Evolutionary conservation across 1,284 basidiomycete species (phyloP).

Genomic region (Mycena citricolor): DNA sequence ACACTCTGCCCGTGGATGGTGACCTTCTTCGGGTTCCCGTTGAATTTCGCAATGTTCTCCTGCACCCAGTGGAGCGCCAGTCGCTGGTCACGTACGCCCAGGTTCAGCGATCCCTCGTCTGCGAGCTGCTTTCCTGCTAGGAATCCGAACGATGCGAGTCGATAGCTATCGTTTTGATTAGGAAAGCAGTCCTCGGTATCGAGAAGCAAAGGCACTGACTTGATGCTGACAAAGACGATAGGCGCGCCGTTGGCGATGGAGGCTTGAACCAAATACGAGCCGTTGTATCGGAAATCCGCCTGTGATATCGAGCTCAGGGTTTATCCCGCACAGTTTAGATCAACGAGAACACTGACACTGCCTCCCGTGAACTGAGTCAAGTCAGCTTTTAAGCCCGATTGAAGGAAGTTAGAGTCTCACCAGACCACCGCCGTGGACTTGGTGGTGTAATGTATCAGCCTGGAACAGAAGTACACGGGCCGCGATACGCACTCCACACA

Average conservation of each 20-base stretch:
- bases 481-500: constrained; percentile 17
- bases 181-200: too few species aligned
- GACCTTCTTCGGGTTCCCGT: constrained; percentile 16
- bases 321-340: not conserved
- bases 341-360: constrained; percentile 10
- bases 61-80: constrained; percentile 22
- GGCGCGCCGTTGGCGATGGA: constrained; percentile 16
- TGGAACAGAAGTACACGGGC: not conserved
- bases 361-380: constrained; percentile 20
- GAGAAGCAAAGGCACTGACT: too few species aligned
- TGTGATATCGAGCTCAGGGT: not conserved
- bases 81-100: constrained; percentile 21
- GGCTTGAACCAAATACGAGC: constrained; percentile 19
- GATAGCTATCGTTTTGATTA: too few species aligned
- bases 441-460: not conserved
- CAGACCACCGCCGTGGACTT: constrained; percentile 20
- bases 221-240: constrained; percentile 19
- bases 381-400: too few species aligned
- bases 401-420: too few species aligned
- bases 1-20: constrained; percentile 22
- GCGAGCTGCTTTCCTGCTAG: constrained; percentile 16
- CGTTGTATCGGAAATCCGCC: constrained; percentile 21
- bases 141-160: constrained; percentile 22
- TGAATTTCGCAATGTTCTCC: constrained; percentile 20
- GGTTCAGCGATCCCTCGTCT: constrained; percentile 19